Conservation (phyloP, 257 asterid genomes). For the Scutellaria galericulata region DNA sequence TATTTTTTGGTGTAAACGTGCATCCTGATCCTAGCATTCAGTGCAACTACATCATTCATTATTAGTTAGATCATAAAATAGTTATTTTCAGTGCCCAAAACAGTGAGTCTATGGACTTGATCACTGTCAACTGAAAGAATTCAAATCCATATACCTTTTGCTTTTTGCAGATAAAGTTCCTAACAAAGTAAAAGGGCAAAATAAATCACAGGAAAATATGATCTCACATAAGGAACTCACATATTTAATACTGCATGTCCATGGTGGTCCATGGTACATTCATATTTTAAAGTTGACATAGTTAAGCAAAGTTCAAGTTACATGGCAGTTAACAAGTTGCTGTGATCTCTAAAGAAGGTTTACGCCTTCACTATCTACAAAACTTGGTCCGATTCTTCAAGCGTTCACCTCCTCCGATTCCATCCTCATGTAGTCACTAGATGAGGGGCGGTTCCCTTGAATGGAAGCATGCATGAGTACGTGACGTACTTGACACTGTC, state of each 20-base stretch:
- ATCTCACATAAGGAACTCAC: background rate
- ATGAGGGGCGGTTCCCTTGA: conserved; percentile 71
- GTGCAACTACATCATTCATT: too few species aligned
- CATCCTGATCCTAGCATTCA: too few species aligned
- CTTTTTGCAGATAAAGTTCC: too few species aligned
- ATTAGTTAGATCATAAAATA: too few species aligned
- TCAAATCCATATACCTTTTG: too few species aligned
- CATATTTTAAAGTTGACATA: conserved; percentile 1
- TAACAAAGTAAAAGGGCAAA: background rate
- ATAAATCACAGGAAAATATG: background rate
- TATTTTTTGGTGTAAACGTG: too few species aligned
- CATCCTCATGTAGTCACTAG: conserved; percentile 61
- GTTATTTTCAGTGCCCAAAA: too few species aligned
- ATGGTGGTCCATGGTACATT: background rate
- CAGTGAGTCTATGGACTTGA: too few species aligned
- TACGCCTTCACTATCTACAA: conserved; percentile 59
- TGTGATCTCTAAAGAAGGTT: conserved; percentile 30
- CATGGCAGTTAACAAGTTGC: conserved; percentile 41
- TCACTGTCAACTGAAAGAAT: too few species aligned
- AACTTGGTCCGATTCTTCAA: conserved; percentile 38
- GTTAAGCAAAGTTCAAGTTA: conserved; percentile 30
- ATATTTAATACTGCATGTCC: conserved; percentile 19
- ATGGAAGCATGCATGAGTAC: conserved; percentile 91
- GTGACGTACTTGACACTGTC: conserved; percentile 96
- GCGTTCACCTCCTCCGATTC: background rate